phyloP scores from a whole-genome alignment of 2,329 filamentous ascomycete genomes.

The Hypoxylon sp. region DNA sequence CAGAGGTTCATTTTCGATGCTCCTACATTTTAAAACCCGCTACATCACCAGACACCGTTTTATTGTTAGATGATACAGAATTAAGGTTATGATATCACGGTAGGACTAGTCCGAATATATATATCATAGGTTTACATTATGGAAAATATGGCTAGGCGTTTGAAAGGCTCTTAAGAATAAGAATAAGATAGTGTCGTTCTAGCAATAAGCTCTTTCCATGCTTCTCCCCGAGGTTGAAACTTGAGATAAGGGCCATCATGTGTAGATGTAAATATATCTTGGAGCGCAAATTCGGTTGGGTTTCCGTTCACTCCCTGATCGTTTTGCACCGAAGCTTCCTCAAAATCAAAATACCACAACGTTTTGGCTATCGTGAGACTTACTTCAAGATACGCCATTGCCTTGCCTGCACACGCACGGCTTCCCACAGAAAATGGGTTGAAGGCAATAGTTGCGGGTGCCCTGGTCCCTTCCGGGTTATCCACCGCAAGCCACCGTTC shows the following conservation, averaged over 20 bases:
- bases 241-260: neutral
- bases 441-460: constrained; percentile 8
- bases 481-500: constrained; percentile 34
- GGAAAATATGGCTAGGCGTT: neutral
- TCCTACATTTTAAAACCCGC: too few relatives aligned
- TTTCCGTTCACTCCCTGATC: neutral
- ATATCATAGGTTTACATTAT: too few relatives aligned
- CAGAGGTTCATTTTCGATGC: too few relatives aligned
- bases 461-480: neutral
- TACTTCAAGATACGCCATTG: constrained; percentile 20
- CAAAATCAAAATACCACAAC: constrained; percentile 13
- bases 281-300: neutral
- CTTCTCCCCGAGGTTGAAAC: neutral
- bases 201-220: neutral
- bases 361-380: constrained; percentile 14
- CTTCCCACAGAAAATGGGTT: constrained; percentile 10
- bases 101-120: too few relatives aligned
- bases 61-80: neutral
- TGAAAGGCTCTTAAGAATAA: neutral
- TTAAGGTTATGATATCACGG: too few relatives aligned
- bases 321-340: neutral
- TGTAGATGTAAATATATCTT: neutral
- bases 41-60: too few relatives aligned
- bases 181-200: neutral
- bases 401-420: constrained; percentile 19